Conservation (phyloP, 768 basidiomycete genomes). For the Suillus spraguei region DNA sequence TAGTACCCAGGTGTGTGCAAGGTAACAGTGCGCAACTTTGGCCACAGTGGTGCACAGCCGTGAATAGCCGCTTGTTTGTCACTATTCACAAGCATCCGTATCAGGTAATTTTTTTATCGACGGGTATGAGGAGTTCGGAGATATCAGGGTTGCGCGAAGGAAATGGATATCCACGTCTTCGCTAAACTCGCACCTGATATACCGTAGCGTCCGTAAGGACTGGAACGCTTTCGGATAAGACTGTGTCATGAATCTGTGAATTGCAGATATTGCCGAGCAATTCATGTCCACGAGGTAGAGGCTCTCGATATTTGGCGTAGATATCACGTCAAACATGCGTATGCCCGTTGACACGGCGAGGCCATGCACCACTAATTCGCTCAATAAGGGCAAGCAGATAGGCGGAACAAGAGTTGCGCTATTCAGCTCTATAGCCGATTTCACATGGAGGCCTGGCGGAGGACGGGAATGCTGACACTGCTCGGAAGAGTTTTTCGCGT, state of each 20-base stretch:
- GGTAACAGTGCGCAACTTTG: slow-evolving; percentile 26
- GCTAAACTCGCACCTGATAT: slow-evolving; percentile 34
- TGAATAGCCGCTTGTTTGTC: slow-evolving; percentile 35
- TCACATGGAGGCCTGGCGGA: slow-evolving; percentile 30
- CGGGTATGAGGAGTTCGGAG: slow-evolving; percentile 33
- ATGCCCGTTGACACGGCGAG: slow-evolving; percentile 31
- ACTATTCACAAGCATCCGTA: slow-evolving; percentile 35
- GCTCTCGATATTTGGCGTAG: slow-evolving; percentile 33
- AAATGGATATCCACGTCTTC: slow-evolving; percentile 34
- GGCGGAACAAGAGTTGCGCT: slow-evolving; percentile 22
- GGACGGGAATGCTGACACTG: slow-evolving; percentile 22
- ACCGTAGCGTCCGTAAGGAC: slow-evolving; percentile 28
- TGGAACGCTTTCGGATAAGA: slow-evolving; percentile 32
- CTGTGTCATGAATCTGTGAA: slow-evolving; percentile 30
- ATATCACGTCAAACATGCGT: slow-evolving; percentile 35
- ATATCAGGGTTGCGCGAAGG: slow-evolving; percentile 34
- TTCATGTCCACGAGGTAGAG: slow-evolving; percentile 36
- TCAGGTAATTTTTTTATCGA: slow-evolving; percentile 30
- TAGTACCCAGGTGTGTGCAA: slow-evolving; percentile 35
- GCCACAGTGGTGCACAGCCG: slow-evolving; percentile 33
- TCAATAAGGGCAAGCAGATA: slow-evolving; percentile 27
- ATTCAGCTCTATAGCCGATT: slow-evolving; percentile 33
- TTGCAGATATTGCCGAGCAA: slow-evolving; percentile 24
- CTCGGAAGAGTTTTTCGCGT: slow-evolving; percentile 25
- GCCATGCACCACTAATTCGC: slow-evolving; percentile 34